Base-by-base conservation (phyloP, 2,329 filamentous ascomycete genomes). In the Furcasterigmium sp. region DNA sequence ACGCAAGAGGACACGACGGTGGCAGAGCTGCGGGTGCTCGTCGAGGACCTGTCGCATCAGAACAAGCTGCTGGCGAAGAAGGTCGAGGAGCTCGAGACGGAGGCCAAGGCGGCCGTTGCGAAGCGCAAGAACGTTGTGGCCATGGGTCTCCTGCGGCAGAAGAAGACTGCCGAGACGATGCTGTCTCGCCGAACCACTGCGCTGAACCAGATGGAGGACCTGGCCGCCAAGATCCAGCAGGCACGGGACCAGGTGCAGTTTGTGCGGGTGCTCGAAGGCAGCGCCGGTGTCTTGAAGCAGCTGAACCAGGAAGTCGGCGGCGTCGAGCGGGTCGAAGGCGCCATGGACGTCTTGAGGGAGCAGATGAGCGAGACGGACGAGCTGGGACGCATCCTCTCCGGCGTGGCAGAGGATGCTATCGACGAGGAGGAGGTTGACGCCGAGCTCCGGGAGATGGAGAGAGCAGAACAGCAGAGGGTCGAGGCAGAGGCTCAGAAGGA, bases 371-470 rank as follows among this genome's bases (percentile, higher is more conserved):
- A 85, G 53, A 82, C 85, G 19, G 90, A 96, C 57, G 91, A 97
- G 66, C 78, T 97, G 18, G 80, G 82, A 21, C 79, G 76, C 43
- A 83, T 91, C 32, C 76, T 97, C 49, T 68, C 65, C 13, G 58
- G 54, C 32, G 30, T 19, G 14, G 20, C 20, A 10, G 39, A 34
- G 13, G 39, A 41, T 13, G 62, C 61, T 1, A 71, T 95, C 25
- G 88, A 95, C 60, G 91, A 95, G 57, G 75, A 58, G 17, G 91
- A 94, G 60, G 80, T 97, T 43, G 90, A 96, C 53, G 86, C 91
- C 47, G 91, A 96, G 67, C 74, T 97, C 37, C 85, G 86, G 52
- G 82, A 75, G 4, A 69, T 98, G 67, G 82, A 91, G 64, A 69
- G 60, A 26, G 72, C 79, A 51, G 76, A 80, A 53, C 64, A 57